These are phyloP conservation scores for Trypanosoma avium DNA, from an alignment of 208 protist genomes.

Conservation along the genomic window DNA sequence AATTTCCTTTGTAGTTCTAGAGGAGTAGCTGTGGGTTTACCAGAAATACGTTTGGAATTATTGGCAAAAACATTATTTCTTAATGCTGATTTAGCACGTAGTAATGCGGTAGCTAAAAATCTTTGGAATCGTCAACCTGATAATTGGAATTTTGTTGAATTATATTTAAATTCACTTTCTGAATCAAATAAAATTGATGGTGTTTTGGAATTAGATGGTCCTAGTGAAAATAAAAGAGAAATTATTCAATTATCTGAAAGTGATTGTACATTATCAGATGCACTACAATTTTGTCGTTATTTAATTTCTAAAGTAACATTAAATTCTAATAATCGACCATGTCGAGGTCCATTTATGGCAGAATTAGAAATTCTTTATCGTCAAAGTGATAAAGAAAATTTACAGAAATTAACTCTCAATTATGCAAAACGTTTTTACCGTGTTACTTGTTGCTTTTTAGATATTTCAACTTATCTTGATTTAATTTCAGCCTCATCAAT, in stretches of 20 bases:
- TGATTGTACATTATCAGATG: conserved; percentile 46
- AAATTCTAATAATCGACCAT: conserved; percentile 35
- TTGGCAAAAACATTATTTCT: conserved; percentile 41
- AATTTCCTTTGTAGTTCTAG: conserved; percentile 58
- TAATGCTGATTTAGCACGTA: conserved; percentile 38
- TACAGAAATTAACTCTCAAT: conserved; percentile 43
- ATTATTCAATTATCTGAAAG: conserved; percentile 38
- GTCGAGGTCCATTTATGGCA: conserved; percentile 79
- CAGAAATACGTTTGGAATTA: conserved; percentile 74
- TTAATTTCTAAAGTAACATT: conserved; percentile 27
- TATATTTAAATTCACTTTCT: conserved; percentile 64
- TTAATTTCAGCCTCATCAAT: conserved; percentile 41
- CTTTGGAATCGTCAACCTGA: conserved; percentile 66
- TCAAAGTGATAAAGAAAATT: conserved; percentile 14
- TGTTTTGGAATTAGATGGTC: conserved; percentile 32
- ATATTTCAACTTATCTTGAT: conserved; percentile 81
- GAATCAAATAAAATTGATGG: conserved; percentile 5
- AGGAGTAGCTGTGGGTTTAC: conserved; percentile 62
- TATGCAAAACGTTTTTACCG: conserved; percentile 78
- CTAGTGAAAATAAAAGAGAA: conserved; percentile 31
- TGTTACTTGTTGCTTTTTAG: conserved; percentile 79
- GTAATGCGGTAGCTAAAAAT: conserved; percentile 60
- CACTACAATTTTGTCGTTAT: conserved; percentile 41
- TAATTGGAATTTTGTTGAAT: conserved; percentile 74
- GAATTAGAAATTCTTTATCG: conserved; percentile 64